Percentiles rank a stretch among this genome's conserved stretches.
These are phyloP conservation scores for Rhododendron molle DNA, from an alignment of 148 eudicot species.

Conservation along the genomic window DNA sequence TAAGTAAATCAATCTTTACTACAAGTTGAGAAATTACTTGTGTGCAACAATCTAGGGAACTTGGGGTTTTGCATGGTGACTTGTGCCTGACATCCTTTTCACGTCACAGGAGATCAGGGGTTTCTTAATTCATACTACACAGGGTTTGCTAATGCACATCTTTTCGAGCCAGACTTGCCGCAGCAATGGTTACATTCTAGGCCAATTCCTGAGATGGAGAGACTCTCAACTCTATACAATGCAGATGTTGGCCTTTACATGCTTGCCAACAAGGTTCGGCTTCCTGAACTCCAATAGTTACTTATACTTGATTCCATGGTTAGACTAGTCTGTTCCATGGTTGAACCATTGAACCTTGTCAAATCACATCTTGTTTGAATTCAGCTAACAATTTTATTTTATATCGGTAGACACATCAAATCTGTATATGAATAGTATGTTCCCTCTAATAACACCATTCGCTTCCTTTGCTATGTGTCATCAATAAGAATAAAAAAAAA, in stretches of 20 bases:
- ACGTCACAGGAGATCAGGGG: slow-evolving; percentile 85
- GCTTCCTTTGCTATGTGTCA: not conserved
- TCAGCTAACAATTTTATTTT: not conserved
- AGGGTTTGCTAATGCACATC: slow-evolving; percentile 79
- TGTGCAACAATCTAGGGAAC: not conserved
- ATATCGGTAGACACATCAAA: not conserved
- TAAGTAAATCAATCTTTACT: too few relatives aligned
- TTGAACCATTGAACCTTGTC: not conserved
- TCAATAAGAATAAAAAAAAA: not conserved
- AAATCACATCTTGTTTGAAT: not conserved
- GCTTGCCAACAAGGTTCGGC: slow-evolving; percentile 93
- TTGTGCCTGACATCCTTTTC: slow-evolving; percentile 5
- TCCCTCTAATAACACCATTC: not conserved
- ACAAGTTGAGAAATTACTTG: not conserved
- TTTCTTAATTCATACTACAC: slow-evolving; percentile 81
- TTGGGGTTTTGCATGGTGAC: not conserved
- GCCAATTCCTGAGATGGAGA: slow-evolving; percentile 74
- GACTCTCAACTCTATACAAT: slow-evolving; percentile 93
- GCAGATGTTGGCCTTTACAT: slow-evolving; percentile 99
- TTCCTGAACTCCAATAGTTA: slow-evolving; percentile 1
- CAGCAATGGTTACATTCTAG: slow-evolving; percentile 53
- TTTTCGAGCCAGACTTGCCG: slow-evolving; percentile 65
- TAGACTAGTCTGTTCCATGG: too few relatives aligned
- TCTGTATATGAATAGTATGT: not conserved
- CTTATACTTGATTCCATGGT: too few relatives aligned